Percentiles rank a stretch among this genome's conserved stretches.
phyloP scores from a whole-genome alignment of 208 protist genomes.

The Perkinsela sp. region DNA sequence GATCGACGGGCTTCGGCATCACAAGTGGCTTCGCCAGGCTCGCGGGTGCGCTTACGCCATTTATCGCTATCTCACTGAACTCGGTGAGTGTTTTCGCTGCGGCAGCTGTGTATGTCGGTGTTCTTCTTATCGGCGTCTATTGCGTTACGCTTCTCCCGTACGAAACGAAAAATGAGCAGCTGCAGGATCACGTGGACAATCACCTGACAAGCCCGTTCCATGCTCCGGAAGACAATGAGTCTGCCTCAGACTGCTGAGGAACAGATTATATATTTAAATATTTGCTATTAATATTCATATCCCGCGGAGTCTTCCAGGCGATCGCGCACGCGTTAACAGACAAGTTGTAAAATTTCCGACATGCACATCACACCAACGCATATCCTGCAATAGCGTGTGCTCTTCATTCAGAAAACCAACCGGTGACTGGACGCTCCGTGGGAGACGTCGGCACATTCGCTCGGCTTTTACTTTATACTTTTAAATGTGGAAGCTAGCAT shows the following conservation, averaged over 20 bases:
- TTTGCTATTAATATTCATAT: not conserved
- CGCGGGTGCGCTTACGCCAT: not conserved
- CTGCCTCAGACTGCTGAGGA: too few relatives aligned
- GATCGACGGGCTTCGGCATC: not conserved
- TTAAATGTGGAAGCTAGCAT: not conserved
- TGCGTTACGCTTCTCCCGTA: not conserved
- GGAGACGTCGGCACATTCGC: not conserved
- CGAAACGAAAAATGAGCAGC: not conserved
- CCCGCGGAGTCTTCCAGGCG: not conserved
- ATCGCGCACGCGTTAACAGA: not conserved
- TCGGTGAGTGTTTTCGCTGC: not conserved
- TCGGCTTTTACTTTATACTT: not conserved
- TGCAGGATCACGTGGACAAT: not conserved
- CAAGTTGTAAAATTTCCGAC: not conserved
- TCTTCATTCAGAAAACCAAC: not conserved
- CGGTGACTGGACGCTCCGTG: not conserved
- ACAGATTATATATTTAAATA: too few relatives aligned
- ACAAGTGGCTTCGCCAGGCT: not conserved
- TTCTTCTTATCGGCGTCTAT: not conserved
- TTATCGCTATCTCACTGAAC: not conserved
- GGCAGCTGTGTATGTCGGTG: not conserved
- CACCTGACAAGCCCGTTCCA: not conserved
- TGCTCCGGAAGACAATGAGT: too few relatives aligned
- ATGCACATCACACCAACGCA: not conserved
- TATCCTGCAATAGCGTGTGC: not conserved